Evolutionary conservation across 2,329 filamentous ascomycete genomes (phyloP).

Genomic region (Penicillium expansum): DNA sequence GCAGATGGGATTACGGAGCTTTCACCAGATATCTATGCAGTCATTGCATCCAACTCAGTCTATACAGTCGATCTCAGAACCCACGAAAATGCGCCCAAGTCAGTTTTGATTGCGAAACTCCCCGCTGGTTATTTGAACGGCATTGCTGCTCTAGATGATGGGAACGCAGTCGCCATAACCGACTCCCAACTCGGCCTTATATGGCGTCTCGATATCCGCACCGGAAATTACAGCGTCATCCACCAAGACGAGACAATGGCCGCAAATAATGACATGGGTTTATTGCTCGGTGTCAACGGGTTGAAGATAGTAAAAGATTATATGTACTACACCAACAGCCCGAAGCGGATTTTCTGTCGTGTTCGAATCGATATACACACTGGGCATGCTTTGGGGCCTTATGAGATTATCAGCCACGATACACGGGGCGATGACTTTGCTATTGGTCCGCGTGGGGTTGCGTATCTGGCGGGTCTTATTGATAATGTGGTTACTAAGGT

Average conservation of each 20-base stretch:
- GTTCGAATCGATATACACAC: slow-evolving; percentile 14
- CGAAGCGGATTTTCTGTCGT: slow-evolving; percentile 19
- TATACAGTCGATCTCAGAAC: slow-evolving; percentile 16
- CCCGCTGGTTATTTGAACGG: slow-evolving; percentile 17
- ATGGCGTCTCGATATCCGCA: slow-evolving; percentile 15
- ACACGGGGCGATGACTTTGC: slow-evolving; percentile 19
- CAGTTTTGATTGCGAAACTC: slow-evolving; percentile 9
- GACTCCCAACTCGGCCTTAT: slow-evolving; percentile 14
- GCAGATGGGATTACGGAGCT: slow-evolving; percentile 17
- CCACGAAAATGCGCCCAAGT: background rate
- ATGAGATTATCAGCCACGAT: slow-evolving; percentile 13
- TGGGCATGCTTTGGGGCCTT: slow-evolving; percentile 13
- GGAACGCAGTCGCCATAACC: slow-evolving; percentile 12
- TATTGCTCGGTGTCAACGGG: slow-evolving; percentile 17
- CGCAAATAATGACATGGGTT: slow-evolving; percentile 2
- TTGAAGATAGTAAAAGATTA: slow-evolving; percentile 9
- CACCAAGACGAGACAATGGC: slow-evolving; percentile 14
- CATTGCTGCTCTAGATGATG: slow-evolving; percentile 12
- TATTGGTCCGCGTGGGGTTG: slow-evolving; percentile 12
- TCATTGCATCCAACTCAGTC: slow-evolving; percentile 17
- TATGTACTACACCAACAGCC: slow-evolving; percentile 19
- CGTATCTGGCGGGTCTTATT: slow-evolving; percentile 16
- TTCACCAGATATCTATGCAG: slow-evolving; percentile 14
- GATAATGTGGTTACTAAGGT: slow-evolving; percentile 15
- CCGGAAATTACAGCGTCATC: slow-evolving; percentile 13